phyloP scores from a whole-genome alignment of 1,139 yeast species.

The Saccharomycopsis crataegensis region DNA sequence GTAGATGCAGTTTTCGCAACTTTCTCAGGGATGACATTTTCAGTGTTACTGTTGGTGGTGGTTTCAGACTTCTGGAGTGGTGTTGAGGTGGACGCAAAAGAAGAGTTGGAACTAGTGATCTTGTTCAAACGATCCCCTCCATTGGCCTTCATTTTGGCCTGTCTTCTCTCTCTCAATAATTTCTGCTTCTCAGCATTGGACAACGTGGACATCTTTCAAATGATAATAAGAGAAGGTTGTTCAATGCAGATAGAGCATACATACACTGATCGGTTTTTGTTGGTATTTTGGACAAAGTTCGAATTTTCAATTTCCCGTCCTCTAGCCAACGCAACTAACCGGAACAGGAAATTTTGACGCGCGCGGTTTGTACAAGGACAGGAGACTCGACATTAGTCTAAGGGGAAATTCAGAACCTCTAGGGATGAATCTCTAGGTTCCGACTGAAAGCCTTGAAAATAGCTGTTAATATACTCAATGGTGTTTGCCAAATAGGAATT shows the following conservation, averaged over 20 bases:
- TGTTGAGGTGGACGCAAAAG: conserved; percentile 7
- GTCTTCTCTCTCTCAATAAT: conserved; percentile 18
- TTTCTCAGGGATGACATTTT: not conserved
- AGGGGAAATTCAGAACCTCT: too few species aligned
- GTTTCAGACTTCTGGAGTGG: not conserved
- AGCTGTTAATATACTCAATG: too few species aligned
- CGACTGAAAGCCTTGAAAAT: too few species aligned
- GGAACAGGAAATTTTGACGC: too few species aligned
- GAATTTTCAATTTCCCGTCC: not conserved
- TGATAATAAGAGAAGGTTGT: not conserved
- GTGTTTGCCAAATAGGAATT: too few species aligned
- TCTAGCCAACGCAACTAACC: too few species aligned
- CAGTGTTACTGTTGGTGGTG: not conserved
- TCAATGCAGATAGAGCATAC: not conserved
- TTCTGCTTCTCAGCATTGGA: conserved; percentile 18
- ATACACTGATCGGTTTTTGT: not conserved
- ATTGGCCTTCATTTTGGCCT: conserved; percentile 17
- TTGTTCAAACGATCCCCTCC: conserved; percentile 16
- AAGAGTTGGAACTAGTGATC: conserved; percentile 18
- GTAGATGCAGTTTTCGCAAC: too few species aligned
- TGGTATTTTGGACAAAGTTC: not conserved
- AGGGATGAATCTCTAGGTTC: too few species aligned
- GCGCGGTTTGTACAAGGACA: too few species aligned
- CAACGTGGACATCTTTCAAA: conserved; percentile 14
- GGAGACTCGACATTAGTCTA: too few species aligned